Evolutionary conservation across 176 grass and related monocot genomes (phyloP), one percentile per base, ranked within the genome.

Genomic region (Aegilops umbellulata): DNA sequence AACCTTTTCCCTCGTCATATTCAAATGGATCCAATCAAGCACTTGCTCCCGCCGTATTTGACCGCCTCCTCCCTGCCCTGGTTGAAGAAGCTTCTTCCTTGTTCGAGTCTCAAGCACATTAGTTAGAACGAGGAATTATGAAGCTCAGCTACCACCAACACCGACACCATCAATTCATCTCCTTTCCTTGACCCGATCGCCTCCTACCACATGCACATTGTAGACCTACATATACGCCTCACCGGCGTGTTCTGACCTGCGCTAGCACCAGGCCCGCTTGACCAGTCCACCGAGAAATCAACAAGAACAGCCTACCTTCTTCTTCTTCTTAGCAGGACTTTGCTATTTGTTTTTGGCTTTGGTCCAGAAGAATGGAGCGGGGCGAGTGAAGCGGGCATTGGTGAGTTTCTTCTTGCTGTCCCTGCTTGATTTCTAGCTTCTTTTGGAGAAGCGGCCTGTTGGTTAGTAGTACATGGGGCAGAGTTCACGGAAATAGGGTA

Each of bases 101-200:
- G 10, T 12, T 69, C 86, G 27, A 30, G 12, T 10, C 76, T 12
- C 9, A 5, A 44, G 57, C 32, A 38, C 65, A 73, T 20, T 10
- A 49, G 46, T 51, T 51, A 51, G n/a, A 51, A 46, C 12, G 42
- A 51, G 47, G 47, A 69, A 65, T 30, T 30, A 74, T 22, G 58
- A 77, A 77, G 16, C 70, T 36, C 79, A 58, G 69, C 70, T 42
- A 36, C 85, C 77, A 3, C 46, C 3, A 25, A 32, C 49, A 53
- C 49, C 16, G 49, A 53, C 49, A 53, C 16, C 16, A 53, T 53
- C 49, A 53, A 53, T 53, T 2, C 68, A 60, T 25, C 68, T n/a
- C 30, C 65, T 58, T 83, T 65, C 22, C 67, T 83, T 87, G 89
- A 87, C 89, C 80, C 1, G 80, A 79, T 90, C 84, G 76, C 17